Evolutionary conservation across 106 monocot genomes (phyloP).

Genomic region (Dendrobium chrysotoxum): DNA sequence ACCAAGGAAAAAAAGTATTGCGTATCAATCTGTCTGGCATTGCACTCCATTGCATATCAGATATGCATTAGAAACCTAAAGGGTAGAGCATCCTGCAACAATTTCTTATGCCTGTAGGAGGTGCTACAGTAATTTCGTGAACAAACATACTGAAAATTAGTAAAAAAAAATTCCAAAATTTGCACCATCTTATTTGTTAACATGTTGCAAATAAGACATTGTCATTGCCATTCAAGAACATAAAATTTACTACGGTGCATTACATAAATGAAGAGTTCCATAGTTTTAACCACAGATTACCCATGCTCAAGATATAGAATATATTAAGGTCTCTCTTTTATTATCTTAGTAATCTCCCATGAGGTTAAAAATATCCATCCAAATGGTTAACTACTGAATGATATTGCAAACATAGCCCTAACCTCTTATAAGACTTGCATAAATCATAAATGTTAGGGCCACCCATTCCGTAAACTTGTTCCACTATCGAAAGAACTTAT

Average conservation of each 20-base stretch:
- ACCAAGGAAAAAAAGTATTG: no score
- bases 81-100: no score
- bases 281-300: background rate
- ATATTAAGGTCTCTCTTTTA: background rate
- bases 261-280: background rate
- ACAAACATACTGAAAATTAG: background rate
- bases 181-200: no score
- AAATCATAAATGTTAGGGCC: background rate
- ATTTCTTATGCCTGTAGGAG: no score
- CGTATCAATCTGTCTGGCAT: no score
- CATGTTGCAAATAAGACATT: no score
- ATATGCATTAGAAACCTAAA: no score
- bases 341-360: background rate
- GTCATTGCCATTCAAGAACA: background rate
- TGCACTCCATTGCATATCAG: no score
- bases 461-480: background rate
- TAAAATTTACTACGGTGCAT: background rate
- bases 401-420: background rate
- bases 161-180: no score
- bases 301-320: background rate
- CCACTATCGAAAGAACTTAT: background rate
- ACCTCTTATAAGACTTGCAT: background rate
- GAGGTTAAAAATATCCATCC: background rate
- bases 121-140: background rate
- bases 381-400: background rate